Base-by-base conservation (phyloP, 768 basidiomycete genomes). In the Termitomyces sp. region DNA sequence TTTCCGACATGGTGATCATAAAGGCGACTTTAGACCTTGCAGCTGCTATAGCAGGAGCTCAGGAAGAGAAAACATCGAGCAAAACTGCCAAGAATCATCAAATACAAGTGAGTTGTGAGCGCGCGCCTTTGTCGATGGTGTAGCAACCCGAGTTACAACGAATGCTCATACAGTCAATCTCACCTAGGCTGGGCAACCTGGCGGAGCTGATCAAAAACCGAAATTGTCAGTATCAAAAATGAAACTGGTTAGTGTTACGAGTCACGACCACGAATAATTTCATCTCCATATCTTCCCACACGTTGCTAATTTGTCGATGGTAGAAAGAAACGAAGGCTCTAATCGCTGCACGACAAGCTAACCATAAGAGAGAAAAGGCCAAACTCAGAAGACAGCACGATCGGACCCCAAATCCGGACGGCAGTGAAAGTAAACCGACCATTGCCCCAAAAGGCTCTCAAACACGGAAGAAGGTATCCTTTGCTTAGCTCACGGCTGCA, bases 281-380 rank as follows among this genome's bases (percentile, higher is more conserved):
- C 16, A 18, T 31, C 16, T 57, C 22, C 39, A 42, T 36, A 41
- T 47, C 18, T 48, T 59, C 52, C 14, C 41, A 34, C 29, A 24
- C 29, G 44, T 54, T 34, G 22, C 22, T 42, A 34, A 46, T 27
- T n/a, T 13, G 22, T 24, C 5, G 3, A 26, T 49, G 46, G 16
- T 24, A 62, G 61, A 59, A 57, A 59, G 51, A 59, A 57, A 59
- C 55, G 26, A 62, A 59, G 41, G 61, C 55, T 18, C 44, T 48
- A 27, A 46, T 62, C 20, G 48, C 44, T 37, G 55, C 58, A 24
- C 54, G 47, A 41, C 51, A 47, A 29, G 44, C 58, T 10, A 47
- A 62, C 7, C 50, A 39, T 13, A 59, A 55, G 32, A 55, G 47
- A 32, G 55, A 57, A 26, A 62, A 57, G 27, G 14, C 26, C 14